phyloP scores from a whole-genome alignment of 805 yeast genomes.

The Starmera amethionina region DNA sequence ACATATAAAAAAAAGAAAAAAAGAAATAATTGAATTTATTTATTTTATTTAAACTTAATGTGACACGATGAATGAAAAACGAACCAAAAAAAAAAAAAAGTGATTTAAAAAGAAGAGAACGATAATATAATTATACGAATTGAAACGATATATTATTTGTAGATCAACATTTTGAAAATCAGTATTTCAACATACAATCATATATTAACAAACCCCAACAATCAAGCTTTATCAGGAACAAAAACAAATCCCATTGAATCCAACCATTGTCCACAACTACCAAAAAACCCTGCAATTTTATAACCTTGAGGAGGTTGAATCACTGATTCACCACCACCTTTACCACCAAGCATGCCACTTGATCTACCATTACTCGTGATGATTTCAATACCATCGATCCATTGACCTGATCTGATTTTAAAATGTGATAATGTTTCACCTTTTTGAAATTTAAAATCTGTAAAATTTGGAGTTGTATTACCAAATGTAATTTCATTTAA shows the following conservation, averaged over 20 bases:
- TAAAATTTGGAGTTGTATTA: constrained; percentile 37
- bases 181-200: not conserved
- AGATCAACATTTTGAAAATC: not conserved
- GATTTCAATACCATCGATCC: constrained; percentile 85
- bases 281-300: constrained; percentile 59
- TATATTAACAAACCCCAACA: not conserved
- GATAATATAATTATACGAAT: too few species aligned
- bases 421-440: constrained; percentile 58
- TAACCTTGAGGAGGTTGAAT: constrained; percentile 58
- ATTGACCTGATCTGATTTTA: constrained; percentile 63
- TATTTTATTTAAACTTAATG: too few species aligned
- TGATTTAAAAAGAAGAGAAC: too few species aligned
- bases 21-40: too few species aligned
- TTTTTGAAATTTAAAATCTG: constrained; percentile 43
- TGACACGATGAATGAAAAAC: too few species aligned
- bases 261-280: constrained; percentile 61
- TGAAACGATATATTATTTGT: too few species aligned
- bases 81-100: too few species aligned
- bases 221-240: constrained; percentile 15
- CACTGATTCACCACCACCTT: constrained; percentile 49
- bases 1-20: too few species aligned
- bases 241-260: constrained; percentile 67
- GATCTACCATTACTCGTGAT: constrained; percentile 46
- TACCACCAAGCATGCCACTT: constrained; percentile 56
- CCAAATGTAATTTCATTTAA: constrained; percentile 29